Base-by-base conservation (phyloP, 2,329 filamentous ascomycete species). In the Pestalotiopsis sp. region DNA sequence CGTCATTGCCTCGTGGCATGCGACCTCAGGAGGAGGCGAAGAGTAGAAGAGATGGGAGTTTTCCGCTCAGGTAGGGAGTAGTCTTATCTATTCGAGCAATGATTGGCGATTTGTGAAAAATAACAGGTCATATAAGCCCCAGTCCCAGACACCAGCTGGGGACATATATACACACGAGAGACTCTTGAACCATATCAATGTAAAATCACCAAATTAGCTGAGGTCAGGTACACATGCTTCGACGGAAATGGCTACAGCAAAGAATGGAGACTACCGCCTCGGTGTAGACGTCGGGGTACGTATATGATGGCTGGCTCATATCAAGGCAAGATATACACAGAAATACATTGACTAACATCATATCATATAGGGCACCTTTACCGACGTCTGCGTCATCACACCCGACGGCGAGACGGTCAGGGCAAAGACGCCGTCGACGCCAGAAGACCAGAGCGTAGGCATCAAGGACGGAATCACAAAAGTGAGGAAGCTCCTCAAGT, bases 321-420 rank as follows among this genome's bases (percentile, higher is more conserved):
- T 45, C 41, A 45, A 25, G 63, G 7, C 59, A 67, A 4, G 17
- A 39, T 66, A 13, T n/a, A 23, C 6, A 14, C 13, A 14, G 6
- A 49, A 5, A 49, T 49, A 49, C n/a, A 41, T 60, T 5, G 3
- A 14, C n/a, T 63, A 20, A 63, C 62, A 49, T 25, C 3, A 14
- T 52, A 23, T 36, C 17, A 45, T 52, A 13, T 31, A 77, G 65
- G 78, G 83, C 63, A 85, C 83, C 23, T 85, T 85, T 72, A 85
- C 83, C 20, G 83, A 85, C 68, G 79, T 85, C 61, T 85, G 79
- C 71, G 82, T 83, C 36, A 81, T 85, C 68, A 82, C 83, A 3
- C 82, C 83, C 1, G 72, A 78, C 20, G 82, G 82, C 23, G 76
- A 81, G 69, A 81, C 80, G 1, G 78, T 83, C 13, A 78, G 83